phyloP scores from a whole-genome alignment of 2,329 filamentous ascomycete species.

The Paradendryphiella salina region DNA sequence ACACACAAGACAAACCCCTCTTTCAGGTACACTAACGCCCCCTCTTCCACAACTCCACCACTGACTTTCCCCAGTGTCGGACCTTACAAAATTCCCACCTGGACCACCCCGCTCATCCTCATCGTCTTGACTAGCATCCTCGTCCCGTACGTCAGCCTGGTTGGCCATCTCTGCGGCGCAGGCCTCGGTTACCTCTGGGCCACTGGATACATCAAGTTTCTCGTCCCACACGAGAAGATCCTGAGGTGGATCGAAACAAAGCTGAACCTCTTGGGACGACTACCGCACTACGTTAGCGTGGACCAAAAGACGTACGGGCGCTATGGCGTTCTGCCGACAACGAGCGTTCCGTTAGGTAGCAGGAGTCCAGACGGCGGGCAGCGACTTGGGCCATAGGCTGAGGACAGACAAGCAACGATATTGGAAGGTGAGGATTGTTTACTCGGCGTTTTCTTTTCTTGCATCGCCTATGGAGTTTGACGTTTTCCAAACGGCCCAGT shows the following conservation, averaged over 20 bases:
- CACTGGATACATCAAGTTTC: slow-evolving; percentile 82
- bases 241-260: slow-evolving; percentile 87
- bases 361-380: slow-evolving; percentile 40
- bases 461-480: slow-evolving; percentile 5
- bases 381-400: slow-evolving; percentile 32
- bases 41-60: slow-evolving; percentile 37
- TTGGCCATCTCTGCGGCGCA: slow-evolving; percentile 87
- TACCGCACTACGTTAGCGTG: slow-evolving; percentile 91
- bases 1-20: slow-evolving; percentile 80
- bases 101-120: slow-evolving; percentile 82
- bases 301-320: slow-evolving; percentile 95
- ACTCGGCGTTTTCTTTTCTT: slow-evolving; percentile 1
- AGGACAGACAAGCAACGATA: neutral
- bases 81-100: slow-evolving; percentile 80
- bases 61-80: slow-evolving; percentile 51
- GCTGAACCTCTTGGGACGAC: slow-evolving; percentile 76
- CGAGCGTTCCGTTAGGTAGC: slow-evolving; percentile 25
- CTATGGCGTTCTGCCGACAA: slow-evolving; percentile 77
- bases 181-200: slow-evolving; percentile 84
- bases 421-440: neutral
- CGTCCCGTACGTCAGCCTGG: slow-evolving; percentile 76
- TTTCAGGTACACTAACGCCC: slow-evolving; percentile 57
- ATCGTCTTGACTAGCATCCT: slow-evolving; percentile 75
- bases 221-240: slow-evolving; percentile 86
- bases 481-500: neutral